Conservation (phyloP, 305 asterid genomes). For the Euphrasia arctica region DNA sequence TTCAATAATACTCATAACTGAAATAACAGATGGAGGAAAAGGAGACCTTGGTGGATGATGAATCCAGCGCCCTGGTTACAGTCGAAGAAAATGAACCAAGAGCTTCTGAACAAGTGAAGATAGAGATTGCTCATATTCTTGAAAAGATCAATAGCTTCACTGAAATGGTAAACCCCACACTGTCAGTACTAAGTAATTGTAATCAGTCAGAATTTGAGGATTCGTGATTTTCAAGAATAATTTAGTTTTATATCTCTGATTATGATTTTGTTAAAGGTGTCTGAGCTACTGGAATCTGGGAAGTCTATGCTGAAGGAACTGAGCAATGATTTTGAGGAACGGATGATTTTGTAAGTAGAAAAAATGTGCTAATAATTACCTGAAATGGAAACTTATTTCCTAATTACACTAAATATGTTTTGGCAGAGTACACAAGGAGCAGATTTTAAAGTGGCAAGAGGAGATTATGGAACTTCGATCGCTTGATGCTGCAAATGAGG, state of each 20-base stretch:
- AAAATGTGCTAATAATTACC: constrained; percentile 2
- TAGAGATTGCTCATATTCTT: constrained; percentile 70
- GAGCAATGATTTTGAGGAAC: constrained; percentile 78
- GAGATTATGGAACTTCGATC: constrained; percentile 79
- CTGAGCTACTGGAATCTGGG: constrained; percentile 89
- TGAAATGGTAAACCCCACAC: constrained; percentile 52
- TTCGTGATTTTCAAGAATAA: constrained; percentile 16
- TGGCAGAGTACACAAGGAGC: constrained; percentile 83
- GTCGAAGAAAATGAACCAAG: constrained; percentile 55
- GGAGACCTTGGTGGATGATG: constrained; percentile 39
- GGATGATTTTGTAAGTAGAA: constrained; percentile 59
- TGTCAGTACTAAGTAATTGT: constrained; percentile 12
- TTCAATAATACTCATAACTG: constrained; percentile 15
- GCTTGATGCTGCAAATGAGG: constrained; percentile 77
- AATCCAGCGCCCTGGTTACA: constrained; percentile 32
- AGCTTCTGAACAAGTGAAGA: constrained; percentile 62
- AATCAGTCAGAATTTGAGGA: constrained; percentile 7
- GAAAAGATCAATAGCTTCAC: constrained; percentile 74
- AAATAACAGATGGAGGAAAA: constrained; percentile 38
- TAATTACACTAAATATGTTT: constrained; percentile 22
- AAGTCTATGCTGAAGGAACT: constrained; percentile 81
- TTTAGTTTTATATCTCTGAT: constrained; percentile 21
- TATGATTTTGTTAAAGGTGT: constrained; percentile 50
- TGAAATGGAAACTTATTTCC: constrained; percentile 21
- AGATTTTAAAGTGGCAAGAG: constrained; percentile 86